Percentiles rank a stretch among this genome's conserved stretches.
These are phyloP conservation scores for Cerrena zonata DNA, from an alignment of 1,284 basidiomycete genomes.

Conservation along the genomic window DNA sequence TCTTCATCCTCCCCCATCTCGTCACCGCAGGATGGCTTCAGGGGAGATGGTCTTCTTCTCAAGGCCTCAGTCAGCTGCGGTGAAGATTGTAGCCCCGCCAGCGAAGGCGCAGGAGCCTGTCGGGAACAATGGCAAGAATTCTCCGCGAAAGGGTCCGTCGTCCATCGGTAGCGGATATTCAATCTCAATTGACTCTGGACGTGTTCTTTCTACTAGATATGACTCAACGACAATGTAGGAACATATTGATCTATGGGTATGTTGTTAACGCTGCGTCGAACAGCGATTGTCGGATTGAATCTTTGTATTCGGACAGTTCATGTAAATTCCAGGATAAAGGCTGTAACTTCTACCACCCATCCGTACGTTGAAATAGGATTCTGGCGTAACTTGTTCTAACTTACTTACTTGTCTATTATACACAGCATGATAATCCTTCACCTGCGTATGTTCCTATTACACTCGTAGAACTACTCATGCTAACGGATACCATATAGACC, in stretches of 20 bases:
- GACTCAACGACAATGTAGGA: conserved; percentile 76
- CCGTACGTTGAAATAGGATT: conserved; percentile 39
- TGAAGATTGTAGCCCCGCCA: conserved; percentile 52
- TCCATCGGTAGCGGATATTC: conserved; percentile 6
- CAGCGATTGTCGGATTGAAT: background rate
- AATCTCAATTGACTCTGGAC: background rate
- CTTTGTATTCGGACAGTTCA: conserved; percentile 40
- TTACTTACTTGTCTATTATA: background rate
- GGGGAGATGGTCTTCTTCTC: conserved; percentile 38
- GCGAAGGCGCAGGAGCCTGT: conserved; percentile 27
- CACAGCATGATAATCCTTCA: conserved; percentile 25
- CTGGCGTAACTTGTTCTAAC: background rate
- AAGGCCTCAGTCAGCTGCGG: conserved; percentile 47
- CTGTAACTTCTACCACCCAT: conserved; percentile 77
- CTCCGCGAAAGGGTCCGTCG: conserved; percentile 39
- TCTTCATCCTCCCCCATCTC: conserved; percentile 16
- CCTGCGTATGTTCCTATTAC: conserved; percentile 22
- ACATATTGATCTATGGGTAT: conserved; percentile 84
- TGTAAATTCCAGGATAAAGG: conserved; percentile 85
- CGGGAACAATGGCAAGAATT: conserved; percentile 26
- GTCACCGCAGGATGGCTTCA: conserved; percentile 25
- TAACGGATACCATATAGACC: conserved; percentile 25
- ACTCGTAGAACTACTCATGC: conserved; percentile 9
- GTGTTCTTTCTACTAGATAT: conserved; percentile 40
- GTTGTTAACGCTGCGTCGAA: conserved; percentile 15